phyloP scores from a whole-genome alignment of 2,329 filamentous ascomycete genomes.

The Colletotrichum cuscutae region DNA sequence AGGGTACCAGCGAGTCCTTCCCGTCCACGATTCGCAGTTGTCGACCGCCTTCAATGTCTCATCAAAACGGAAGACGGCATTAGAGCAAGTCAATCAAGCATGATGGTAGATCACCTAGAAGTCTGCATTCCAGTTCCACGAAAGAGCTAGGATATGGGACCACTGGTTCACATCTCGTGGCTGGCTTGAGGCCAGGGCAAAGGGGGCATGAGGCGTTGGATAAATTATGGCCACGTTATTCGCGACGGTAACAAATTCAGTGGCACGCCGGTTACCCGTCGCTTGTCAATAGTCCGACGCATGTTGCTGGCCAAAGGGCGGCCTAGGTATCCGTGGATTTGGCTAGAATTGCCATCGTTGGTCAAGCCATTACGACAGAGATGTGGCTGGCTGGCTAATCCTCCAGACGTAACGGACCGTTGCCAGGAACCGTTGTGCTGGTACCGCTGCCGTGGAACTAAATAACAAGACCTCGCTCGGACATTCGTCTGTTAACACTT shows the following conservation, averaged over 20 bases:
- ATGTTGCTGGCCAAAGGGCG: neutral
- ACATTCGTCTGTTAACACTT: neutral
- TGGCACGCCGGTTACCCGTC: neutral
- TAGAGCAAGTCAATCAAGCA: neutral
- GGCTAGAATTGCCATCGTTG: neutral
- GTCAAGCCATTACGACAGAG: neutral
- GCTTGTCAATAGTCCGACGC: neutral
- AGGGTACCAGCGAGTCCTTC: neutral
- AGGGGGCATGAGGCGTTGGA: neutral
- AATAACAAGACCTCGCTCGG: neutral
- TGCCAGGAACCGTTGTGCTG: neutral
- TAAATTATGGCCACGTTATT: neutral
- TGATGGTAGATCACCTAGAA: neutral
- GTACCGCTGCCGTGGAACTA: neutral
- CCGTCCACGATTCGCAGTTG: neutral
- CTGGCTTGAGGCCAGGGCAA: neutral
- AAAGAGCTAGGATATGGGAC: neutral
- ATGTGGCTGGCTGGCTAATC: neutral
- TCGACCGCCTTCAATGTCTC: neutral
- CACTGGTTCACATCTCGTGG: neutral
- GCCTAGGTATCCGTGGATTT: neutral
- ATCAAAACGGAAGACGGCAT: neutral
- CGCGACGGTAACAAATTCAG: neutral
- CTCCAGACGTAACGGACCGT: neutral
- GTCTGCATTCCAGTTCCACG: neutral